These are phyloP conservation scores for Dictyostelium capitatum DNA, from an alignment of 78 protist genomes.

Conservation along the genomic window DNA sequence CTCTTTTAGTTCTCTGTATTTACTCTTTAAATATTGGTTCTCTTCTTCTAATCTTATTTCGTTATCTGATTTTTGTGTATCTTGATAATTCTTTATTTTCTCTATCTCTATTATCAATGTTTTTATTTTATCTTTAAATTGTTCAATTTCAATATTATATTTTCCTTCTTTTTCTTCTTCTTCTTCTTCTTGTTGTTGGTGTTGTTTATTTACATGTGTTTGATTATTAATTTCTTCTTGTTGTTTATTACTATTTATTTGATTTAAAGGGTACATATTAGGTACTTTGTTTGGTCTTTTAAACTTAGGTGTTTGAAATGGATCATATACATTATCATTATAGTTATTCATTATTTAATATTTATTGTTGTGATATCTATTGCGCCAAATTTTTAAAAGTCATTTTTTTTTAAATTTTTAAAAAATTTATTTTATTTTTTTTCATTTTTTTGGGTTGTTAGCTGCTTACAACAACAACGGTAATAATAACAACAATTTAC, in stretches of 20 bases:
- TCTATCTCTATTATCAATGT: not conserved
- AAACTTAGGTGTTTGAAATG: not conserved
- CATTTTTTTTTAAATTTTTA: too few relatives aligned
- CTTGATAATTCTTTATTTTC: not conserved
- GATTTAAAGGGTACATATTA: not conserved
- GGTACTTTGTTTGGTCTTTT: not conserved
- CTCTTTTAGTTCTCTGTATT: not conserved
- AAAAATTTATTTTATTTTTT: too few relatives aligned
- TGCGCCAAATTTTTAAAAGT: too few relatives aligned
- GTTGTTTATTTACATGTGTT: not conserved
- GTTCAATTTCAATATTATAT: not conserved
- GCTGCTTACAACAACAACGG: too few relatives aligned
- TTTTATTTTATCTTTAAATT: slow-evolving; percentile 1
- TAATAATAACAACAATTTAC: too few relatives aligned
- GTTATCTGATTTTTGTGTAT: not conserved
- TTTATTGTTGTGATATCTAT: too few relatives aligned
- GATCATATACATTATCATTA: not conserved
- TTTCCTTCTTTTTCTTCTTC: not conserved
- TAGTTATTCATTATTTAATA: not conserved
- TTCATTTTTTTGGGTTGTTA: too few relatives aligned
- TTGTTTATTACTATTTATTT: not conserved
- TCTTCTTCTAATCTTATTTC: not conserved
- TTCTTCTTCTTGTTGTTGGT: not conserved
- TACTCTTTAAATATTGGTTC: not conserved
- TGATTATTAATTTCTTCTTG: not conserved